These are phyloP conservation scores for Stevia rebaudiana DNA, from an alignment of 140 eudicot species.

Conservation along the genomic window DNA sequence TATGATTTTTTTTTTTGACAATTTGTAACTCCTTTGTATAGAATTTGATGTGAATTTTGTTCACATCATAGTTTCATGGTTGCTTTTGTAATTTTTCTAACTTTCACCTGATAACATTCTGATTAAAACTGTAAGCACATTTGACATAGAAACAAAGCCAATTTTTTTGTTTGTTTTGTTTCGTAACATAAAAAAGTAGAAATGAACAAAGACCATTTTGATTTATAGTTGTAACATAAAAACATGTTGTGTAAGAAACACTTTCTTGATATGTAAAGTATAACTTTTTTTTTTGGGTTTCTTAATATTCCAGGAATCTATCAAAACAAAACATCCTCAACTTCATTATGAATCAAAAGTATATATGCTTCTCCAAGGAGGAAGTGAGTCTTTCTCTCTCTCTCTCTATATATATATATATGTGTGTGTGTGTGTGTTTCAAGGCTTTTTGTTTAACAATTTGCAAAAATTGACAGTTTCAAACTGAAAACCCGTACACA, in stretches of 20 bases:
- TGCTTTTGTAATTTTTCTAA: neutral
- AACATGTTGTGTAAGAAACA: slow-evolving; percentile 1
- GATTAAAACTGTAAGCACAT: neutral
- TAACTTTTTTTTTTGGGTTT: neutral
- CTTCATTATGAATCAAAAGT: too few species aligned
- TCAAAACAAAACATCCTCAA: too few species aligned
- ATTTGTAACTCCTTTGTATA: neutral
- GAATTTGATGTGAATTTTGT: neutral
- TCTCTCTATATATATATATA: neutral
- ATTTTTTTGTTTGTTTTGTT: neutral
- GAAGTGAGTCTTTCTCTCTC: slow-evolving; percentile 47
- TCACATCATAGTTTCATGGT: neutral
- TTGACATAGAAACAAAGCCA: neutral
- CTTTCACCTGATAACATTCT: neutral
- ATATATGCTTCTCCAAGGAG: slow-evolving; percentile 81
- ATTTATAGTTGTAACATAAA: neutral
- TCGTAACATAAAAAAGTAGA: neutral
- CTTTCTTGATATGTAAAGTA: slow-evolving; percentile 8
- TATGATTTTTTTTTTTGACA: neutral
- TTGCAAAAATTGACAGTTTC: neutral
- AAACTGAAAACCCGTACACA: too few species aligned
- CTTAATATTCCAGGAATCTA: slow-evolving; percentile 50
- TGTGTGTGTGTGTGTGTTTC: neutral
- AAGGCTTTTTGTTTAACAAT: neutral
- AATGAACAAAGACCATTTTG: neutral